Base-by-base conservation (phyloP, 2,329 filamentous ascomycete genomes). In the Neonectria punicea region DNA sequence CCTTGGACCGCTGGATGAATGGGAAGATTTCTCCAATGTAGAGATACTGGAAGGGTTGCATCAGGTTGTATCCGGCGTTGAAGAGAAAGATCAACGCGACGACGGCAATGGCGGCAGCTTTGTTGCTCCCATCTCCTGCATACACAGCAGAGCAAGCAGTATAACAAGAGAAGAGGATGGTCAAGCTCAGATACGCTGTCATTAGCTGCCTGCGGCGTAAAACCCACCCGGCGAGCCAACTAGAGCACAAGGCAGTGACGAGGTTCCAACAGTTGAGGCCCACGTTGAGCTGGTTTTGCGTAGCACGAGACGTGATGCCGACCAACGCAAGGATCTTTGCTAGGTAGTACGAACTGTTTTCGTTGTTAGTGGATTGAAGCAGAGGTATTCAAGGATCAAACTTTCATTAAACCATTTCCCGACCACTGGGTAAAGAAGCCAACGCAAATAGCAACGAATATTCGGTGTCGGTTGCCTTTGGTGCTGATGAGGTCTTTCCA, bases 31-130 rank as follows among this genome's bases (percentile, higher is more conserved):
- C 75, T 5, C 67, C 65, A 5, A 68, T 66, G 18, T 75, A 75
- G 13, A 73, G 61, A 44, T 76, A 61, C 7, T 78, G 61, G n/a
- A 80, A 70, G 10, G 78, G 68, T 1, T 71, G 77, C 6, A 70
- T 70, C 7, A 81, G 70, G 43, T 77, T 75, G 57, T 79, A 81
- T 53, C 74, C 74, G 9, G 73, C 73, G 16, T 76, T 78, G 58
- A 77, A 82, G 22, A 80, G 73, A 28, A 82, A 82, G 0, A 82
- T 71, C 39, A 79, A 74, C 0, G 76, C 70, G 4, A 82, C 73
- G 1, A 80, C 77, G 0, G 72, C 68, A 13, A 43, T 66, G 53
- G 53, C 70, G 41, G 54, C 0, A 44, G 49, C 58, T 53, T 68
- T 30, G 10, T 64, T 67, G 11, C 66, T 71, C 2, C 66, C 53